Evolutionary conservation across 768 basidiomycete genomes (phyloP), one percentile per base, ranked within the genome.

Genomic region (Tylopilus rubrobrunneus): DNA sequence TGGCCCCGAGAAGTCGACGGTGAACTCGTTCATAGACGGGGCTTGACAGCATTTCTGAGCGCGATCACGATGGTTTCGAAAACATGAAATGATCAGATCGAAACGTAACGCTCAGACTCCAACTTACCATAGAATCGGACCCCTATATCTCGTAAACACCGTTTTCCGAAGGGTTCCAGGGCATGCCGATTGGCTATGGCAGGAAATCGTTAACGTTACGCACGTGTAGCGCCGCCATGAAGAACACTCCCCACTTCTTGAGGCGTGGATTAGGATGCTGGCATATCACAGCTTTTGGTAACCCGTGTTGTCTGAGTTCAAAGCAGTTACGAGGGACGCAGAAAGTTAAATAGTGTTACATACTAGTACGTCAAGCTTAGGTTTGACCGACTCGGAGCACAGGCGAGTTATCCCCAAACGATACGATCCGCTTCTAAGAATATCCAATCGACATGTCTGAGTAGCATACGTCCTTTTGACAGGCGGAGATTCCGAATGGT

Each of bases 301-400:
- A 53, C 21, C 29, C 8, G 5, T 33, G 17, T 39, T 41, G 51
- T 52, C 61, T 63, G 57, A 60, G 56, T 58, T 65, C 55, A 41
- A 63, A 54, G 57, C 28, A 44, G 43, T 51, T 29, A 45, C 39
- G 37, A 46, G 10, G 36, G 19, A 43, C 14, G 2, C 21, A 48
- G 21, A 31, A 39, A 33, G 53, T 53, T 37, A 58, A 57, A 62
- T 55, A 37, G 55, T 48, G 55, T 66, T 62, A 60, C 56, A 62
- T 58, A 60, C 52, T 31, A 31, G 31, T 31, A 41, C 29, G 45
- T 50, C 52, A 63, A 61, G 53, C 61, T 65, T 59, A 62, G 50
- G 62, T 64, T 64, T 62, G 50, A 49, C 46, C 60, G 45, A 39
- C 42, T 33, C 37, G 36, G 17, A 41, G 28, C 40, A 34, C 47